Evolutionary conservation across 1,284 basidiomycete species (phyloP).

Genomic region (Moesziomyces sp.): DNA sequence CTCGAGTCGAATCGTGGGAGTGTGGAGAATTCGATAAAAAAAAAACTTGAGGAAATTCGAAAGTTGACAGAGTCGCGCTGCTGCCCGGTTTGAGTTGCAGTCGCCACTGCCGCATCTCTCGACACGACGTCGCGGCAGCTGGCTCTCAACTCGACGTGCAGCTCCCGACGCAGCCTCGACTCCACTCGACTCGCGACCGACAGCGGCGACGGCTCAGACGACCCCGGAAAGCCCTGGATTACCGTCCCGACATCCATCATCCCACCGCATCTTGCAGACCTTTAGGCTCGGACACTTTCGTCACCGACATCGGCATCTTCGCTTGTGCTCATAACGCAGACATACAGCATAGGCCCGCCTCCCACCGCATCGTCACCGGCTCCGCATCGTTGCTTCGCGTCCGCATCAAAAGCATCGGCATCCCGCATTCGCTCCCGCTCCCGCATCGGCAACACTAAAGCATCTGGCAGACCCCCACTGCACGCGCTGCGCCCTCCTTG

Average conservation of each 20-base stretch:
- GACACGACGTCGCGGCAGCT: constrained; percentile 5
- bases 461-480: neutral
- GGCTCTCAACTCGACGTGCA: constrained; percentile 33
- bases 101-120: constrained; percentile 2
- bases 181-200: constrained; percentile 1
- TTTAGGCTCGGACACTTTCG: no score
- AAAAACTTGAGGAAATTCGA: constrained; percentile 3
- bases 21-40: constrained; percentile 44
- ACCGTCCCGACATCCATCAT: constrained; percentile 4
- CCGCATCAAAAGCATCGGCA: constrained; percentile 1
- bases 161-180: constrained; percentile 10
- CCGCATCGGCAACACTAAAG: neutral
- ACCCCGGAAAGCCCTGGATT: neutral
- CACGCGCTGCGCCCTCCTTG: no score
- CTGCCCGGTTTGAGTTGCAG: neutral
- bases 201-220: constrained; percentile 14
- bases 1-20: no score
- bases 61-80: neutral
- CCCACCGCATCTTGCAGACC: neutral
- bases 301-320: neutral
- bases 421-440: neutral
- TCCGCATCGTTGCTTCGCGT: neutral
- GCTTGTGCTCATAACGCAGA: neutral
- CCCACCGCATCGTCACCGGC: neutral
- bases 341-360: neutral